Conservation (phyloP, 116 monocot species). For the Trichopus zeylanicus region DNA sequence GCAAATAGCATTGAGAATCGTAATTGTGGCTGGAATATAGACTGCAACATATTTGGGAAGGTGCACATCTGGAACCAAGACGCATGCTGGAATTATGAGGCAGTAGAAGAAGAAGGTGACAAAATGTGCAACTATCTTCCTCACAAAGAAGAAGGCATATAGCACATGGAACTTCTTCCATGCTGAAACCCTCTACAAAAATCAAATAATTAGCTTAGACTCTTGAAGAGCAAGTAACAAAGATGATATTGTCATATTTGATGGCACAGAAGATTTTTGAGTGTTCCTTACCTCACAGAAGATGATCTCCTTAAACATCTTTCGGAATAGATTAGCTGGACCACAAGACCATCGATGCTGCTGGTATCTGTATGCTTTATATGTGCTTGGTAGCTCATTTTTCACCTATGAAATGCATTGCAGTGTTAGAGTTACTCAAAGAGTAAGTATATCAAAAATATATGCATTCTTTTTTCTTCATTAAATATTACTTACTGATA, state of each 20-base stretch:
- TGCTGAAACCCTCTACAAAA: slow-evolving; percentile 38
- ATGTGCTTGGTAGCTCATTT: slow-evolving; percentile 67
- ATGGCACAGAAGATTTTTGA: not conserved
- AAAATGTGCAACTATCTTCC: slow-evolving; percentile 63
- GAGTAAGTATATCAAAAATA: not conserved
- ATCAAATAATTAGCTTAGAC: not conserved
- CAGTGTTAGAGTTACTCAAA: not conserved
- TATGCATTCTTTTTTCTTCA: not conserved
- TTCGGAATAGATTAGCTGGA: slow-evolving; percentile 56
- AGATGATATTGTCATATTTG: not conserved
- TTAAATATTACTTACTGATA: slow-evolving; percentile 29
- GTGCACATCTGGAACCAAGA: slow-evolving; percentile 39
- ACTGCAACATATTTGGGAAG: slow-evolving; percentile 50
- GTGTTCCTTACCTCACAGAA: slow-evolving; percentile 26
- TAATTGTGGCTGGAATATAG: slow-evolving; percentile 48
- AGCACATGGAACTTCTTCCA: slow-evolving; percentile 65
- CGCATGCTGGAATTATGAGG: slow-evolving; percentile 44
- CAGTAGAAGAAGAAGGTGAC: slow-evolving; percentile 82
- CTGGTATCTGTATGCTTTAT: slow-evolving; percentile 51
- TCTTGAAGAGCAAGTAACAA: not conserved
- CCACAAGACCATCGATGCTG: slow-evolving; percentile 76
- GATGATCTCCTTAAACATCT: slow-evolving; percentile 53
- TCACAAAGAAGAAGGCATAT: slow-evolving; percentile 69
- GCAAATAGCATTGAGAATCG: slow-evolving; percentile 51
- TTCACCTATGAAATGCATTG: slow-evolving; percentile 28